phyloP scores from a whole-genome alignment of 129 eudicot species.

The Chrysanthemum seticuspe region DNA sequence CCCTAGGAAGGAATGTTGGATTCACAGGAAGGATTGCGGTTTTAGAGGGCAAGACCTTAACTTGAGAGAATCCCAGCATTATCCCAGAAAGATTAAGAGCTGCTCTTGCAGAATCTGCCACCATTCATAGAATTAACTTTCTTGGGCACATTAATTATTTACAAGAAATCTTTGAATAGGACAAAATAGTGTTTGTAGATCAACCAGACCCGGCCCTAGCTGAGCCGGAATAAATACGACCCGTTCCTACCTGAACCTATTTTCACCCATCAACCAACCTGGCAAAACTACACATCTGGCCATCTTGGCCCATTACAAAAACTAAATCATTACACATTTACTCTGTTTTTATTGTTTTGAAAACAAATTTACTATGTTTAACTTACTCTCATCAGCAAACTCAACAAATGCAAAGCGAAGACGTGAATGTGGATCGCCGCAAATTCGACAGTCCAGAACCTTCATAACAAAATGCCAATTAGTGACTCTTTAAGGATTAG shows the following conservation, averaged over 20 bases:
- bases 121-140: conserved; percentile 21
- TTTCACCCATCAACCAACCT: too few relatives aligned
- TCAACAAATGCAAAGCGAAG: conserved; percentile 99
- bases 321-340: too few relatives aligned
- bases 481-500: not conserved
- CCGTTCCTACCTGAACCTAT: too few relatives aligned
- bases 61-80: conserved; percentile 72
- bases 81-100: conserved; percentile 84
- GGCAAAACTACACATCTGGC: too few relatives aligned
- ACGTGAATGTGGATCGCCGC: conserved; percentile 97
- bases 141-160: too few relatives aligned
- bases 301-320: too few relatives aligned
- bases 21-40: conserved; percentile 98
- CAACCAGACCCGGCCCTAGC: too few relatives aligned
- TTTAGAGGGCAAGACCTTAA: conserved; percentile 90
- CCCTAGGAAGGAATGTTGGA: conserved; percentile 97
- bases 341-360: too few relatives aligned
- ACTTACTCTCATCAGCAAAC: conserved; percentile 91
- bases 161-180: too few relatives aligned
- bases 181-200: too few relatives aligned
- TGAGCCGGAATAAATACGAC: too few relatives aligned
- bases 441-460: conserved; percentile 95
- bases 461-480: conserved; percentile 25
- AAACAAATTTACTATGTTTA: conserved; percentile 29
- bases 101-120: conserved; percentile 79